Base-by-base conservation (phyloP, 2,329 filamentous ascomycete species). In the Ceratocystis variospora region DNA sequence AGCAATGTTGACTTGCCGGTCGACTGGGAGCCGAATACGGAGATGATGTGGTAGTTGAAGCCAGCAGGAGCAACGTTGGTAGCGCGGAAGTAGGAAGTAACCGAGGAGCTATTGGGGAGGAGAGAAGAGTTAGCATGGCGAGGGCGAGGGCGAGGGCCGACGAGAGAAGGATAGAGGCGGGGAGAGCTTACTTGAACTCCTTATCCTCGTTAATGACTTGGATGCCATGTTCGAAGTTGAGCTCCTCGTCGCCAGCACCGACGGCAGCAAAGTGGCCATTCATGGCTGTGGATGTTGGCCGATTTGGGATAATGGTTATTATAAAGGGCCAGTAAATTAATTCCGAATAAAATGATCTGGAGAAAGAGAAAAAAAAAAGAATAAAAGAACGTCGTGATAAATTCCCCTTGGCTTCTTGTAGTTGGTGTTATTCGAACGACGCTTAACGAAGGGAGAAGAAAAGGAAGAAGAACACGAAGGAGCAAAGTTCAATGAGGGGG, bases 11-110 rank as follows among this genome's bases (percentile, higher is more conserved):
- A 97, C 79, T 99, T 99, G 71, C 94, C 94, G 45, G 94, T 99
- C 25, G 94, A 97, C 80, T 99, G 94, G 67, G 93, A 97, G 55
- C 94, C 94, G 76, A 99, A 99, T 73, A 99, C 94, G 73, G 93
- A 96, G 74, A 99, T 96, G 74, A 99, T 85, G 77, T 99, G 94
- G 79, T 99, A 99, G 79, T 97, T 96, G 84, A 99, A 99, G 73
- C 94, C 94, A 69, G 92, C 86, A 68, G 89, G 86, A 71, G 90
- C 88, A 71, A 96, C 86, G 73, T 88, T 82, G 75, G 91, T 89
- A 70, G 86, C 79, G 70, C 84, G 82, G 71, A 99, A 85, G 76
- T 99, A 99, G 68, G 86, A 84, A 72, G 86, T 87, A 72, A 99
- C 79, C 72, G 89, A 84, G 67, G 84, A 77, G 77, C 90, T 96